Evolutionary conservation across 441 rosid genomes (phyloP).

Genomic region (Mallotus japonicus): DNA sequence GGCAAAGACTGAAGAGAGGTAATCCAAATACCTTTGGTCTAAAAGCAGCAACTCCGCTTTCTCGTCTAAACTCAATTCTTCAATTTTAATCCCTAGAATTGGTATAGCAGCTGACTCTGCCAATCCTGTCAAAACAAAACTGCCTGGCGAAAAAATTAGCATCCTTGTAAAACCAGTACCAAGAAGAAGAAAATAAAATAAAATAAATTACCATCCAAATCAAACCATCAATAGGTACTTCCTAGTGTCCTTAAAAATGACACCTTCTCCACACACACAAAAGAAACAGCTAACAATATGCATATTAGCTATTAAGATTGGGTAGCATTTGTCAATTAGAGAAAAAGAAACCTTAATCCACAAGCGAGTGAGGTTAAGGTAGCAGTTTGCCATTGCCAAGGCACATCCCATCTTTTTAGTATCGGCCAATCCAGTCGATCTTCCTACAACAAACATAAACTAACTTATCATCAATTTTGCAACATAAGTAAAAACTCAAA

Average conservation of each 20-base stretch:
- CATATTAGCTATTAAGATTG: background rate
- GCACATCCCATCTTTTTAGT: constrained; percentile 82
- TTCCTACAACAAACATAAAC: constrained; percentile 29
- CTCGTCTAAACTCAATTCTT: constrained; percentile 74
- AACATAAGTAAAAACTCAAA: no score
- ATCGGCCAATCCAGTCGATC: constrained; percentile 56
- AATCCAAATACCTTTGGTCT: constrained; percentile 65
- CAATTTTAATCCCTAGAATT: constrained; percentile 52
- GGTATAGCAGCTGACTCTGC: constrained; percentile 64
- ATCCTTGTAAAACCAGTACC: constrained; percentile 24
- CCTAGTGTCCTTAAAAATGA: background rate
- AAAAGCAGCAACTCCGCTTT: constrained; percentile 77
- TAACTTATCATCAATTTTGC: background rate
- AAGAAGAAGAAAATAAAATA: background rate
- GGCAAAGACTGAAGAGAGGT: background rate
- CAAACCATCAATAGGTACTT: no score
- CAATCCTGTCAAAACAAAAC: constrained; percentile 96
- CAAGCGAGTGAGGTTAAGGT: constrained; percentile 89
- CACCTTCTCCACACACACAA: background rate
- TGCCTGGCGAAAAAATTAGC: constrained; percentile 73
- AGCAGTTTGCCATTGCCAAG: constrained; percentile 90
- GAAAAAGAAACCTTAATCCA: constrained; percentile 65
- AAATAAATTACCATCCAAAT: background rate
- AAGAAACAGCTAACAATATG: background rate
- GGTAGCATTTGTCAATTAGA: background rate